Conservation (phyloP, 2,329 filamentous ascomycete genomes). For the Colletotrichum ledebouriae region DNA sequence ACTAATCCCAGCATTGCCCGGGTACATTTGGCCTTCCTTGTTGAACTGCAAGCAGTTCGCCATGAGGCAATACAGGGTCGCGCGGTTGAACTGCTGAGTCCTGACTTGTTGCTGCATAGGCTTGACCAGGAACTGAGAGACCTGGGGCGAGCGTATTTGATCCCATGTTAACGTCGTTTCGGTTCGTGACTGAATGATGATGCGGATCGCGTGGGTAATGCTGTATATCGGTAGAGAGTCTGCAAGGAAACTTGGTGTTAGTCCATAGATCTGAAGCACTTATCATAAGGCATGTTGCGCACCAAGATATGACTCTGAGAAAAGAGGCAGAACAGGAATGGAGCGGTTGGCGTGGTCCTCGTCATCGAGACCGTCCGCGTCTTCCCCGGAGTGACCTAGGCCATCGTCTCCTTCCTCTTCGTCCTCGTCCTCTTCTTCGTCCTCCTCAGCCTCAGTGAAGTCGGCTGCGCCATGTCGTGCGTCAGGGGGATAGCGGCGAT, state of each 20-base stretch:
- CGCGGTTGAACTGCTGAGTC: constrained; percentile 84
- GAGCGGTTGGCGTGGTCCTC: constrained; percentile 51
- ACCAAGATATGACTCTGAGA: constrained; percentile 84
- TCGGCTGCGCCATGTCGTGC: constrained; percentile 71
- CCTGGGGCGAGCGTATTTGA: constrained; percentile 92
- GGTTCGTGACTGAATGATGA: constrained; percentile 85
- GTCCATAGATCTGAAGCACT: not conserved
- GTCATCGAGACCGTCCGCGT: constrained; percentile 53
- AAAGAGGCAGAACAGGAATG: constrained; percentile 76
- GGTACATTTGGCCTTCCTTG: constrained; percentile 86
- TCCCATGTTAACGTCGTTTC: constrained; percentile 96
- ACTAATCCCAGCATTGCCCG: constrained; percentile 86
- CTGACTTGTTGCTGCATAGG: constrained; percentile 93
- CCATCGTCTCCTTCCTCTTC: constrained; percentile 48
- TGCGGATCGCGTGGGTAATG: constrained; percentile 89
- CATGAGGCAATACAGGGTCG: constrained; percentile 90
- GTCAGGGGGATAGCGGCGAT: constrained; percentile 49
- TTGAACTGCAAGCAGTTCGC: constrained; percentile 94
- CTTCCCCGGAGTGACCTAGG: constrained; percentile 44
- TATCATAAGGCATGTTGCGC: constrained; percentile 41
- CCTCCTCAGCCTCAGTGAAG: constrained; percentile 74
- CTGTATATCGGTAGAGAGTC: constrained; percentile 91
- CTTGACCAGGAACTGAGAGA: constrained; percentile 95
- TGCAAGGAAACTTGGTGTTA: constrained; percentile 51
- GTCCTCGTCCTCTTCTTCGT: constrained; percentile 59